These are phyloP conservation scores for Crithidia fasciculata DNA, from an alignment of 208 protist species.

Conservation along the genomic window DNA sequence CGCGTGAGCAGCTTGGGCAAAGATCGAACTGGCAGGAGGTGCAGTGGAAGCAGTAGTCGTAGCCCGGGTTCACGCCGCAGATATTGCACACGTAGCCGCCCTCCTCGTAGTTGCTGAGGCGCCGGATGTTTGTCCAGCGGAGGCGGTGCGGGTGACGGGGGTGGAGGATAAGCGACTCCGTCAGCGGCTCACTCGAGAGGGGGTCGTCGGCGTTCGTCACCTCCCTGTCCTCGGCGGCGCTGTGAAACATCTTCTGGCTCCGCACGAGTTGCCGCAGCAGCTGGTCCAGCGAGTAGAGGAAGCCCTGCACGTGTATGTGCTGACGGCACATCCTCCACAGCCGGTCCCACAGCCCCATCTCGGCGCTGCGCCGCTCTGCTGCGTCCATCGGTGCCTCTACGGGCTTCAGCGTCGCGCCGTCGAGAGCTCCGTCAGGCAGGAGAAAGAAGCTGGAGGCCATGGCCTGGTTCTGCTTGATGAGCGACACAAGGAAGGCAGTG, in stretches of 20 bases:
- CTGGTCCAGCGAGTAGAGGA: constrained; percentile 29
- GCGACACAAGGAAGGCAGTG: constrained; percentile 30
- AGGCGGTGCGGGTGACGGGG: constrained; percentile 75
- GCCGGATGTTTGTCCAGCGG: constrained; percentile 58
- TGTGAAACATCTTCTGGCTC: constrained; percentile 22
- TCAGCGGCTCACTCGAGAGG: constrained; percentile 27
- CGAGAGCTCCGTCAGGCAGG: constrained; percentile 44
- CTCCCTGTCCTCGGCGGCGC: constrained; percentile 32
- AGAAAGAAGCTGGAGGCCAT: constrained; percentile 42
- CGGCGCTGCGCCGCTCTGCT: constrained; percentile 30
- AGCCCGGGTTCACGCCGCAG: constrained; percentile 55
- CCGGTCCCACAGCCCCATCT: constrained; percentile 29
- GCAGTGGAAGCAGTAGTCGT: constrained; percentile 72
- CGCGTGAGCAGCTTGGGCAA: constrained; percentile 69
- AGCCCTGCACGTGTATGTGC: constrained; percentile 32
- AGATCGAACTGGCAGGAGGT: constrained; percentile 68
- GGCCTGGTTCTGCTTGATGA: constrained; percentile 34
- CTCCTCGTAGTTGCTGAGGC: constrained; percentile 45
- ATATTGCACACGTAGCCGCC: constrained; percentile 66
- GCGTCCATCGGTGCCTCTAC: constrained; percentile 41
- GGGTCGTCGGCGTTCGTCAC: constrained; percentile 31
- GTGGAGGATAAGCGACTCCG: constrained; percentile 50
- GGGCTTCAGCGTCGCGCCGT: constrained; percentile 41
- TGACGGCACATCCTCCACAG: constrained; percentile 31
- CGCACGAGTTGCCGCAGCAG: constrained; percentile 38